Base-by-base conservation (phyloP, 2,329 filamentous ascomycete species). In the Ophiosphaerella korrae region DNA sequence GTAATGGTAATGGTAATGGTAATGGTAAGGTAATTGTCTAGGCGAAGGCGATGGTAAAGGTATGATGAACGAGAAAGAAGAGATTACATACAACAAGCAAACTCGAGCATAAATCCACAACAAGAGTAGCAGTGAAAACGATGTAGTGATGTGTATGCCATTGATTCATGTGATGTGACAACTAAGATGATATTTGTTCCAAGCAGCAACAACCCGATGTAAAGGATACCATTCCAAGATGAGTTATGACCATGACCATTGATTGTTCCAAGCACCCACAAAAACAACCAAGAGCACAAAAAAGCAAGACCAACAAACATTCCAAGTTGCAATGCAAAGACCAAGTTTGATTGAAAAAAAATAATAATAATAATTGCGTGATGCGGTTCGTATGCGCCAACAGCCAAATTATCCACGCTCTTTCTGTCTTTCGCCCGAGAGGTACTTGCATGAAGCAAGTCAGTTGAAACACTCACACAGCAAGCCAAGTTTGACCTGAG, bases 401-500 rank as follows among this genome's bases (percentile, higher is more conserved):
- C 43, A 45, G 35, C 43, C 34, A 45, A 36, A 23, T 26, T 33
- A 5, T 39, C 43, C 43, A 31, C 34, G 43, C 43, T 45, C 43
- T 45, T 45, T 38, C 43, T 41, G 35, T 45, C 24, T 45, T 45
- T 45, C 43, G 34, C 35, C 43, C 43, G 32, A 16, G 13, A 21
- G 43, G 16, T 14, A 32, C 6, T n/a, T 18, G 24, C 34, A 23
- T 14, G 11, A 32, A 31, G 31, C 23, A 45, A 18, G 14, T 14
- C 21, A 45, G 34, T 14, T 23, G 8, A 16, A 32, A 12, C 35
- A 45, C 43, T 45, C 23, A 29, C 29, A 8, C 29, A 26, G 16
- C 43, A 38, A 38, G 26, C 21, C 35, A 45, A 45, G 42, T 37
- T 45, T 45, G 43, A 21, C 43, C 43, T 45, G 43, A 45, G 33